These are phyloP conservation scores for Hylodesmum podocarpum DNA, from an alignment of 306 rosid genomes.

Conservation along the genomic window DNA sequence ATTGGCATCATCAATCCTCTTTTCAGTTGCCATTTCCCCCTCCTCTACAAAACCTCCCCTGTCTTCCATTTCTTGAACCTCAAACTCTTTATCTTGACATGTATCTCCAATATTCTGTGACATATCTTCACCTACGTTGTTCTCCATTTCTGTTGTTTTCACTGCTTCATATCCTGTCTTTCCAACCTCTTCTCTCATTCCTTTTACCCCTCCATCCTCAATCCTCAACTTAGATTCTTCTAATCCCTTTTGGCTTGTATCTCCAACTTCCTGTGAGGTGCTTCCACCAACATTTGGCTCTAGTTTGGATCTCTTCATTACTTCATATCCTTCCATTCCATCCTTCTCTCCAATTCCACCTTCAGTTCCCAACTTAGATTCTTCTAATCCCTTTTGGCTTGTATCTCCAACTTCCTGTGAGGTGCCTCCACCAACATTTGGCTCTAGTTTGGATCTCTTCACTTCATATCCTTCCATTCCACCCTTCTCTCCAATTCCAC, in stretches of 20 bases:
- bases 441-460: not conserved
- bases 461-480: not conserved
- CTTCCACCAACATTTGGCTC: not conserved
- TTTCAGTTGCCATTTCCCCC: not conserved
- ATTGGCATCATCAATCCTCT: not conserved
- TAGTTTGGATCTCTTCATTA: not conserved
- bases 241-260: conserved; percentile 9
- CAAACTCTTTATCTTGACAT: not conserved
- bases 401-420: not conserved
- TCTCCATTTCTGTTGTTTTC: not conserved
- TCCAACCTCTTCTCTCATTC: not conserved
- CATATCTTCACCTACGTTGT: not conserved
- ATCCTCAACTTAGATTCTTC: not conserved
- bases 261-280: not conserved
- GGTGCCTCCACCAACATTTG: not conserved
- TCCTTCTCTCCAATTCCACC: not conserved
- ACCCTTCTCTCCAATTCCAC: not conserved
- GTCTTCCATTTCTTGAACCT: not conserved
- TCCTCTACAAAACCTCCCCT: not conserved
- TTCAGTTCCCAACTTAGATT: not conserved
- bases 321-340: not conserved
- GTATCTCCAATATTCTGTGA: not conserved
- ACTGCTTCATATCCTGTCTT: not conserved
- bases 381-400: conserved; percentile 15
- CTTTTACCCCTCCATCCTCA: not conserved